These are phyloP conservation scores for Gamarada debralockiae DNA, from an alignment of 495 filamentous ascomycete species.

Conservation along the genomic window DNA sequence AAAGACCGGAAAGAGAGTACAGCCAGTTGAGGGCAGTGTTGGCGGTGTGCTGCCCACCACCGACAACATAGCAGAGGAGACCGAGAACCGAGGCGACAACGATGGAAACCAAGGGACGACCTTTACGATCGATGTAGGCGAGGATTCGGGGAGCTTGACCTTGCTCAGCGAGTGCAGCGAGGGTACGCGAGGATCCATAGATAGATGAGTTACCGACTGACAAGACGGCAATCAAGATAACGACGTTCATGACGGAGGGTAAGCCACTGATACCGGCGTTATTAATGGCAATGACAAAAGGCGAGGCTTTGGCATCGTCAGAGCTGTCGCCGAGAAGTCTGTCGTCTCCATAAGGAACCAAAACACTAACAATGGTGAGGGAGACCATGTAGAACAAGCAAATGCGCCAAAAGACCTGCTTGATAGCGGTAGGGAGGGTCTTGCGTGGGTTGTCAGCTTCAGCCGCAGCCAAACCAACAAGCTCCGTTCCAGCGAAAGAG, in stretches of 20 bases:
- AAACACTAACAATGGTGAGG: constrained; percentile 57
- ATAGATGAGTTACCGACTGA: constrained; percentile 86
- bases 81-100: constrained; percentile 63
- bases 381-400: constrained; percentile 79
- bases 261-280: constrained; percentile 73
- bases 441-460: constrained; percentile 89
- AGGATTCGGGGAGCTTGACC: constrained; percentile 72
- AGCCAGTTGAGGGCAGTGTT: constrained; percentile 78
- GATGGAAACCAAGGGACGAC: constrained; percentile 76
- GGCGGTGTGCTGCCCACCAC: constrained; percentile 50
- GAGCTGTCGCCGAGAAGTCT: constrained; percentile 51
- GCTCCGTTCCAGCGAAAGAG: constrained; percentile 86
- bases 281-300: constrained; percentile 86
- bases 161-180: constrained; percentile 83
- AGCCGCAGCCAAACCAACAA: constrained; percentile 85
- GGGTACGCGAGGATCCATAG: constrained; percentile 82
- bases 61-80: constrained; percentile 76
- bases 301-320: constrained; percentile 71
- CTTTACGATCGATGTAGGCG: constrained; percentile 79
- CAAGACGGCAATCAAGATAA: constrained; percentile 83
- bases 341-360: constrained; percentile 48
- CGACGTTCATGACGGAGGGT: constrained; percentile 82
- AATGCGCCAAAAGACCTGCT: constrained; percentile 96
- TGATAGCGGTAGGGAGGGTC: constrained; percentile 79
- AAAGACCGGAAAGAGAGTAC: constrained; percentile 84